Percentiles rank a stretch among this genome's conserved stretches.
Evolutionary conservation across 2,329 filamentous ascomycete species (phyloP).

Genomic region (Phaeosphaeriaceae sp.): DNA sequence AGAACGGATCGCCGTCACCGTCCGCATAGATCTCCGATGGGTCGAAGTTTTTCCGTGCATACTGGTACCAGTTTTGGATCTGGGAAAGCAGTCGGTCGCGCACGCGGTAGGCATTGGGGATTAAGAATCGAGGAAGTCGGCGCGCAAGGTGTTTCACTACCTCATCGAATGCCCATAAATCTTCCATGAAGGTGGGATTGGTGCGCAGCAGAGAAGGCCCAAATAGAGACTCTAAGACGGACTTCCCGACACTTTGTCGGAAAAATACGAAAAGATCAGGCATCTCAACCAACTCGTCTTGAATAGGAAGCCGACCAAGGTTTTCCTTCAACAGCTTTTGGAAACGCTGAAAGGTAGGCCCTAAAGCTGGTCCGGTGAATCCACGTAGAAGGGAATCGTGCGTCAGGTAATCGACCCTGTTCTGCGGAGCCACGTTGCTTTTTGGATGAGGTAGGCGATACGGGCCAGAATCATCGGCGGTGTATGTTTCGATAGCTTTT

Average conservation of each 20-base stretch:
- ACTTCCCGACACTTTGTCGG: no score
- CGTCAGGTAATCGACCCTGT: neutral
- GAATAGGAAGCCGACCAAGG: no score
- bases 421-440: neutral
- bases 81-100: neutral
- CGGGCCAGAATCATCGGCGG: conserved; percentile 1
- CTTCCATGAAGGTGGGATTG: neutral
- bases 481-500: neutral
- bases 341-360: neutral
- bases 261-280: no score
- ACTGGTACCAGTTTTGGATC: neutral
- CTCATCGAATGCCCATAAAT: neutral
- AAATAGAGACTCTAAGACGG: no score
- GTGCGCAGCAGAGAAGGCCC: no score
- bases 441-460: neutral
- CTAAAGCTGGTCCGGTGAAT: neutral
- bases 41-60: conserved; percentile 1
- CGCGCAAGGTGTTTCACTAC: neutral
- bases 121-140: neutral
- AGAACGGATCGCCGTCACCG: neutral
- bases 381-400: neutral
- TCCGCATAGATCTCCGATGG: neutral
- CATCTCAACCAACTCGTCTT: no score
- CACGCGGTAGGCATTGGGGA: neutral
- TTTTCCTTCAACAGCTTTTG: neutral